Conservation (phyloP, 2,329 filamentous ascomycete genomes). For the Albophoma yamanashiensis region DNA sequence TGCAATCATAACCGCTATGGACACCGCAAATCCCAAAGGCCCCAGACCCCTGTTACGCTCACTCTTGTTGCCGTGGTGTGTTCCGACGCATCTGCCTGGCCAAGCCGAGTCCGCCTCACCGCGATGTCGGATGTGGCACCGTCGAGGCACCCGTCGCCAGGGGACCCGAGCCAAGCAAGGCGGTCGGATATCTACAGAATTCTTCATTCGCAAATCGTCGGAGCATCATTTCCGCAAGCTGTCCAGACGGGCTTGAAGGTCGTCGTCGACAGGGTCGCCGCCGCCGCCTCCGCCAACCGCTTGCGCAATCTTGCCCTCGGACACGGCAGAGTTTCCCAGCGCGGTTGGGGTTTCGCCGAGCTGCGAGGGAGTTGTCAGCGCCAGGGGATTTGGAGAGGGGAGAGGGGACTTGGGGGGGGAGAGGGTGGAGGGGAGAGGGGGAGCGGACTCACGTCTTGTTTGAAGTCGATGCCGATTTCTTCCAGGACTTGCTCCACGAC, state of each 20-base stretch:
- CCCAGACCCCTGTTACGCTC: too few relatives aligned
- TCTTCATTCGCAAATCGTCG: neutral
- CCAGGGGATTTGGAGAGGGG: neutral
- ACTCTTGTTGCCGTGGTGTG: too few relatives aligned
- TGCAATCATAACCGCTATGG: neutral
- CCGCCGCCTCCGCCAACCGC: slow-evolving; percentile 59
- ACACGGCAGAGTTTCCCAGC: slow-evolving; percentile 60
- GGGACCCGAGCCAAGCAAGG: neutral
- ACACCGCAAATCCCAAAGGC: neutral
- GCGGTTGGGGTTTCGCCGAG: slow-evolving; percentile 86
- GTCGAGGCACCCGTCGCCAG: neutral
- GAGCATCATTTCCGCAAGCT: slow-evolving; percentile 54
- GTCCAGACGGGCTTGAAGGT: slow-evolving; percentile 86
- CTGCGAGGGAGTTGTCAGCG: slow-evolving; percentile 31
- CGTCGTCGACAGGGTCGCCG: slow-evolving; percentile 66
- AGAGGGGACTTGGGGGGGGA: too few relatives aligned
- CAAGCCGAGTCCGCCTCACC: neutral
- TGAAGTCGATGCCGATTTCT: slow-evolving; percentile 91
- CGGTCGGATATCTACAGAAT: neutral
- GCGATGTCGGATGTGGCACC: neutral
- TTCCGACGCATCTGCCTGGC: neutral
- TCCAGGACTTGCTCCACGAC: slow-evolving; percentile 94
- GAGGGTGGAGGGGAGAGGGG: too few relatives aligned
- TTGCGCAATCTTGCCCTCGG: slow-evolving; percentile 74
- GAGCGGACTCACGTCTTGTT: slow-evolving; percentile 59